phyloP scores from a whole-genome alignment of 2,329 filamentous ascomycete species.

The Fusarium fracticaudum region DNA sequence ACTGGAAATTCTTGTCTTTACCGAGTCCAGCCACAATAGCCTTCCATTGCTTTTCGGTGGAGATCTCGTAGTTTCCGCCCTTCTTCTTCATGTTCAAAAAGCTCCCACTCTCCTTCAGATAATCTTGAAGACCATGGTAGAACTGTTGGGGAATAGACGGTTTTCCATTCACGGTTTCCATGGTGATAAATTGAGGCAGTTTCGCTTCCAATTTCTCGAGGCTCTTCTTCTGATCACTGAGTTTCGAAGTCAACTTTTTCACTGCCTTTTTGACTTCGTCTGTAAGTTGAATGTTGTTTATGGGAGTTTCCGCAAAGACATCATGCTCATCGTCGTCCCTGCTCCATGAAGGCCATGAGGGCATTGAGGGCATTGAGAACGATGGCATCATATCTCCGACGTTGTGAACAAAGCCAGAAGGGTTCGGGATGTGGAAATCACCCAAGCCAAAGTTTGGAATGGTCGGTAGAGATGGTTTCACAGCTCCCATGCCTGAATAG shows the following conservation, averaged over 20 bases:
- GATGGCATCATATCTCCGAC: slow-evolving; percentile 40
- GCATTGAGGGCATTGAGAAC: slow-evolving; percentile 44
- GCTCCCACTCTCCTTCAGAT: slow-evolving; percentile 59
- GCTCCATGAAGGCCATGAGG: slow-evolving; percentile 41
- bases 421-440: slow-evolving; percentile 17
- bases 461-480: not conserved
- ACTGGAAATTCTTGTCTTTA: slow-evolving; percentile 45
- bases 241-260: slow-evolving; percentile 42
- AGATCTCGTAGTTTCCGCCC: slow-evolving; percentile 49
- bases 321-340: slow-evolving; percentile 24
- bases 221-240: slow-evolving; percentile 49
- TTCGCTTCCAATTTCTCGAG: slow-evolving; percentile 57
- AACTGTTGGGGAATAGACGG: slow-evolving; percentile 68
- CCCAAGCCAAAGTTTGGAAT: slow-evolving; percentile 7
- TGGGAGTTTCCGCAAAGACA: slow-evolving; percentile 18
- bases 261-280: slow-evolving; percentile 46
- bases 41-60: slow-evolving; percentile 59
- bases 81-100: slow-evolving; percentile 58
- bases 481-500: not conserved
- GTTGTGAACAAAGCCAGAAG: slow-evolving; percentile 25
- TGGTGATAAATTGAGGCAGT: slow-evolving; percentile 66
- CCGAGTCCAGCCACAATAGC: slow-evolving; percentile 56
- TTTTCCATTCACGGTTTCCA: slow-evolving; percentile 63
- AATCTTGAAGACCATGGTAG: slow-evolving; percentile 69
- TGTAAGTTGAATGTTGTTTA: slow-evolving; percentile 31